Conservation (phyloP, 257 asterid genomes). For the Lycium ferocissimum region DNA sequence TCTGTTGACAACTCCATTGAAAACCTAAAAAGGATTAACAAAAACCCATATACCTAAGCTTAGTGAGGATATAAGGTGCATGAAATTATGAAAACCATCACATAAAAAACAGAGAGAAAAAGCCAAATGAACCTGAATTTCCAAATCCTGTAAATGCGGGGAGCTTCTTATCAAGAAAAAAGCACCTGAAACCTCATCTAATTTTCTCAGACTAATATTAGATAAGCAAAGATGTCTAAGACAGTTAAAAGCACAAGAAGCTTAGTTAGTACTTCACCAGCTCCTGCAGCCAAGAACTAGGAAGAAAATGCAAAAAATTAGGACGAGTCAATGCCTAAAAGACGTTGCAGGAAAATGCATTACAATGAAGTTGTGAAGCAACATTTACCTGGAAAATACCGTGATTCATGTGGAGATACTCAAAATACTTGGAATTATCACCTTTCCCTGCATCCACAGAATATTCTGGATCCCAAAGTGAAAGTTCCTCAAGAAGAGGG, state of each 20-base stretch:
- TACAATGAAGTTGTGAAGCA: neutral
- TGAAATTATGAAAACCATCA: neutral
- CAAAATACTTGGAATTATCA: neutral
- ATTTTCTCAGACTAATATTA: neutral
- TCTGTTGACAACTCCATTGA: neutral
- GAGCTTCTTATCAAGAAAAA: slow-evolving; percentile 38
- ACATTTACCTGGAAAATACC: neutral
- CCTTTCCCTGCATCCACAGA: neutral
- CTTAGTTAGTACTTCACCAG: neutral
- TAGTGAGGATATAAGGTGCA: neutral
- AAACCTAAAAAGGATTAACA: neutral
- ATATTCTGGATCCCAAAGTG: no score
- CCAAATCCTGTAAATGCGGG: slow-evolving; percentile 21
- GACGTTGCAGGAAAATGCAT: no score
- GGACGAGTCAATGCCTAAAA: no score
- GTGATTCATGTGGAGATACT: slow-evolving; percentile 21
- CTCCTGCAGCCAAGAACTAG: neutral
- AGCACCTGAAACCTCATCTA: slow-evolving; percentile 21
- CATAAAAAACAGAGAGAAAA: neutral
- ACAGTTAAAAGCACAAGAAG: neutral
- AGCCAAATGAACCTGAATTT: neutral
- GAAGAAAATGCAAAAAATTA: neutral
- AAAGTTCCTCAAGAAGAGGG: no score
- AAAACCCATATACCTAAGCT: neutral
- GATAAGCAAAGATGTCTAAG: slow-evolving; percentile 22